Evolutionary conservation across 1,284 basidiomycete genomes (phyloP).

Genomic region (Agroathelia rolfsii): DNA sequence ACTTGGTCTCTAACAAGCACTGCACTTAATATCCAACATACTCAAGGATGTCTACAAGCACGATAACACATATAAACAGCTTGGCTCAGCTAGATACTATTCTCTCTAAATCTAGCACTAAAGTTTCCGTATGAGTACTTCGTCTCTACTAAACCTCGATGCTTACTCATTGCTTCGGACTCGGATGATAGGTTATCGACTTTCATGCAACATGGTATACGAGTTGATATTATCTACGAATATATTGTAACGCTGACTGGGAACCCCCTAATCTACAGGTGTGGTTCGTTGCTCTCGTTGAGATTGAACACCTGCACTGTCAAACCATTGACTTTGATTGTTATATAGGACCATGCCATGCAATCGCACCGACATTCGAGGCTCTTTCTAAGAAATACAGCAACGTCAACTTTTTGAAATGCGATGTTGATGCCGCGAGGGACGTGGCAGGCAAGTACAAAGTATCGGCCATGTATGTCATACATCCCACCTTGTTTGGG

Average conservation of each 20-base stretch:
- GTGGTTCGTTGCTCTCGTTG: too few relatives aligned
- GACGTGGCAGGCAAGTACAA: slow-evolving; percentile 55
- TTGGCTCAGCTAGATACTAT: slow-evolving; percentile 51
- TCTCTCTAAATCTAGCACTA: slow-evolving; percentile 48
- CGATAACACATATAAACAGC: slow-evolving; percentile 52
- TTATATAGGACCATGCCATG: slow-evolving; percentile 76
- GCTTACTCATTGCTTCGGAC: too few relatives aligned
- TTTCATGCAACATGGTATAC: slow-evolving; percentile 70
- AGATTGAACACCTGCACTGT: too few relatives aligned
- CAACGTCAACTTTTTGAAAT: slow-evolving; percentile 69
- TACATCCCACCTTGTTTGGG: background rate
- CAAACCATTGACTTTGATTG: too few relatives aligned
- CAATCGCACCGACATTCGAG: slow-evolving; percentile 66
- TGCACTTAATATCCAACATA: too few relatives aligned
- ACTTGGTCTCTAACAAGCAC: too few relatives aligned
- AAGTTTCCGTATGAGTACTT: slow-evolving; percentile 49
- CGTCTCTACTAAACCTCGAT: slow-evolving; percentile 3
- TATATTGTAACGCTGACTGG: too few relatives aligned
- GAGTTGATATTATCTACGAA: too few relatives aligned
- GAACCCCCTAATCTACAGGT: too few relatives aligned
- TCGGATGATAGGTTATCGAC: slow-evolving; percentile 58
- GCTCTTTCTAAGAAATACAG: slow-evolving; percentile 54
- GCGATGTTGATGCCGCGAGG: slow-evolving; percentile 61
- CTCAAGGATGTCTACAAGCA: too few relatives aligned
- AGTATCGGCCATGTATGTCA: slow-evolving; percentile 57